A percentile compares a stretch with the other conserved stretches of the same genome.
Evolutionary conservation across 2,329 filamentous ascomycete genomes (phyloP).

Genomic region (Arthrocladium fulminans): DNA sequence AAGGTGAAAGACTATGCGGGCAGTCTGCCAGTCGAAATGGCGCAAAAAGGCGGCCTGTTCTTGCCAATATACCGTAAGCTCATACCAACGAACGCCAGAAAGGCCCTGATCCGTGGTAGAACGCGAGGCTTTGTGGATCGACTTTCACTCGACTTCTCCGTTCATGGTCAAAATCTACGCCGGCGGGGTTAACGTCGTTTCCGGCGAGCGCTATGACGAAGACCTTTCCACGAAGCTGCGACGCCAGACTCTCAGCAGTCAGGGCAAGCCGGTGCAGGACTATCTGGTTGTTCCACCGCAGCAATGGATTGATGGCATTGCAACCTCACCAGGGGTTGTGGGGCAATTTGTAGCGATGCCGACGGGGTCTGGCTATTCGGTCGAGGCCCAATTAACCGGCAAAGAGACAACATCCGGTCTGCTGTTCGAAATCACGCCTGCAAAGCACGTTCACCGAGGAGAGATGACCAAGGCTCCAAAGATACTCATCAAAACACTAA

Average conservation of each 20-base stretch:
- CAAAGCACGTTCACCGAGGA: not conserved
- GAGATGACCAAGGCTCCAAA: not conserved
- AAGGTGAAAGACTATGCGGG: constrained; percentile 4
- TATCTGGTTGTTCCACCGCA: constrained; percentile 36
- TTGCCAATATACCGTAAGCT: constrained; percentile 36
- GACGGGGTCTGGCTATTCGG: constrained; percentile 33
- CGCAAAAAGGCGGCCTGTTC: constrained; percentile 37
- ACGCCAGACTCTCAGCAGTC: not conserved
- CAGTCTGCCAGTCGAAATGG: constrained; percentile 29
- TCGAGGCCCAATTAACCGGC: constrained; percentile 41
- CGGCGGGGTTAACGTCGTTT: constrained; percentile 37
- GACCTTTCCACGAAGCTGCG: constrained; percentile 20
- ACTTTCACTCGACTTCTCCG: constrained; percentile 21
- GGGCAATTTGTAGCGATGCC: constrained; percentile 44
- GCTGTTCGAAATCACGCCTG: constrained; percentile 39
- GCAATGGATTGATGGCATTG: constrained; percentile 37
- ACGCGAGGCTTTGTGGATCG: constrained; percentile 37
- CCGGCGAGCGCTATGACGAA: constrained; percentile 27
- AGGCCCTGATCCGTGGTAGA: not conserved
- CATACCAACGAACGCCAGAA: not conserved
- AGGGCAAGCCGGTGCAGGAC: constrained; percentile 30
- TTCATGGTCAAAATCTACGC: constrained; percentile 35
- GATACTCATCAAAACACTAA: constrained; percentile 23
- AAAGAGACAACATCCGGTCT: constrained; percentile 34
- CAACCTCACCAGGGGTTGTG: constrained; percentile 28